Conservation (phyloP, 495 filamentous ascomycete genomes). For the Neurospora tetrasperma region DNA sequence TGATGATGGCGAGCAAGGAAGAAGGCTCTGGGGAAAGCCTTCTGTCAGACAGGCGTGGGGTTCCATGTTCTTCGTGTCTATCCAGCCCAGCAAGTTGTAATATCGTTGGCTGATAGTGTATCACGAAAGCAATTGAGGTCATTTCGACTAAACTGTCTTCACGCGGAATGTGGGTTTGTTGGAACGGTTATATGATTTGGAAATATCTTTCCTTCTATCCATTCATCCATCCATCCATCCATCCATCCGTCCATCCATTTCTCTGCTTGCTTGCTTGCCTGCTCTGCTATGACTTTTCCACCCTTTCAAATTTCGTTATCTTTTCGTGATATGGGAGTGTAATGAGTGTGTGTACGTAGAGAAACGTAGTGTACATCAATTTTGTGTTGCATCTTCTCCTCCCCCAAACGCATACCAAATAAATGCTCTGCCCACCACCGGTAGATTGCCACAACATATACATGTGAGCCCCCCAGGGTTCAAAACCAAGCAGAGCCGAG, state of each 20-base stretch:
- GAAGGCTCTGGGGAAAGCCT: background rate
- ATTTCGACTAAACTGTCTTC: background rate
- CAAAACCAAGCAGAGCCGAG: background rate
- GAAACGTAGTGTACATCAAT: background rate
- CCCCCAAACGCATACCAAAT: background rate
- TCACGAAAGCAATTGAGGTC: background rate
- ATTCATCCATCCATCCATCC: background rate
- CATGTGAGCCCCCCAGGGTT: background rate
- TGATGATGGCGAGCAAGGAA: background rate
- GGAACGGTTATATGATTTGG: background rate
- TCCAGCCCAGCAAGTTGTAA: background rate
- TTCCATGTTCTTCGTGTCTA: background rate
- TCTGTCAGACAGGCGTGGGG: no score
- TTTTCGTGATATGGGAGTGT: background rate
- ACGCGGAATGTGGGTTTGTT: background rate
- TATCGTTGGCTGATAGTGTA: background rate
- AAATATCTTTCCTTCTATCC: background rate
- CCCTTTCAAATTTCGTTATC: background rate
- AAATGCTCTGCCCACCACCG: background rate
- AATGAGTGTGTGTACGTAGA: background rate
- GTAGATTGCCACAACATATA: background rate
- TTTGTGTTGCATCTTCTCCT: background rate
- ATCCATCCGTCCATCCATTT: background rate
- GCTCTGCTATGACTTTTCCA: background rate
- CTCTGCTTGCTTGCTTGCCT: background rate